Conservation (phyloP, 441 rosid species). For the Cnidoscolus chayamansa region DNA sequence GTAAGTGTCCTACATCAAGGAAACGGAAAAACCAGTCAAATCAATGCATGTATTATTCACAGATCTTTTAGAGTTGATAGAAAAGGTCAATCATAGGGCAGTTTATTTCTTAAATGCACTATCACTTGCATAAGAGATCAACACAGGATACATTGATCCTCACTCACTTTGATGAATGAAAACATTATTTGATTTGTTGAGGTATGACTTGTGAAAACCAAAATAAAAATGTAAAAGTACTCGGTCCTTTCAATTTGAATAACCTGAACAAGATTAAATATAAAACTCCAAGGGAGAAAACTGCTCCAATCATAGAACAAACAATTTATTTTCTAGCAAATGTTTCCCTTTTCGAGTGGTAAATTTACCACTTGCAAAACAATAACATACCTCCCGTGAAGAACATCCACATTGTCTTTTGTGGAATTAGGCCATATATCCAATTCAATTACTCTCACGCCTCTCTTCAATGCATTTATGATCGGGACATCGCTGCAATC, state of each 20-base stretch:
- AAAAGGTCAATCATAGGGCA: background rate
- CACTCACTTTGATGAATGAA: background rate
- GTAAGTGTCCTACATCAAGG: slow-evolving; percentile 66
- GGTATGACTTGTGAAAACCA: background rate
- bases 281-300: background rate
- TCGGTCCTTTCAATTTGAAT: background rate
- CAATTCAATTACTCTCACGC: slow-evolving; percentile 88
- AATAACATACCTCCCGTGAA: slow-evolving; percentile 73
- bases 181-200: background rate
- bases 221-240: background rate
- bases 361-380: slow-evolving; percentile 4
- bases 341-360: background rate
- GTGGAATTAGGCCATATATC: slow-evolving; percentile 91
- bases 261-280: background rate
- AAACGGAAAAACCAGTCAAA: slow-evolving; percentile 3
- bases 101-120: background rate
- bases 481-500: slow-evolving; percentile 88
- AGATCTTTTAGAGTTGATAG: background rate
- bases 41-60: background rate
- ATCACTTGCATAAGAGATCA: background rate
- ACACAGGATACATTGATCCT: background rate
- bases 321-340: too few species aligned
- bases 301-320: too few species aligned
- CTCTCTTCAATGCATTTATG: slow-evolving; percentile 59
- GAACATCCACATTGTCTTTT: slow-evolving; percentile 67